These are phyloP conservation scores for Lipomyces yamadae DNA, from an alignment of 805 yeast genomes.

Conservation along the genomic window DNA sequence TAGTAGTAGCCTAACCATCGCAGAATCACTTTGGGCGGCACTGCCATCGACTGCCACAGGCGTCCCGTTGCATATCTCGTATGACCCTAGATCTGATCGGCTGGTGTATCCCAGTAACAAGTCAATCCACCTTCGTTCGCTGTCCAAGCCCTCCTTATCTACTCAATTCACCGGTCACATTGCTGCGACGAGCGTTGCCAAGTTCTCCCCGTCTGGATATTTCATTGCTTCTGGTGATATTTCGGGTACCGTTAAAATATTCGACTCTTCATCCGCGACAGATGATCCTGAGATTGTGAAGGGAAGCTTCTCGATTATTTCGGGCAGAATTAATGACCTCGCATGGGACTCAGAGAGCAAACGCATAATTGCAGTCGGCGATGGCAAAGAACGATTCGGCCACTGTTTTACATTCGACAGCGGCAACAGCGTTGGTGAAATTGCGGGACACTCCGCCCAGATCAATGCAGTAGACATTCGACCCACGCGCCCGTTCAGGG, in stretches of 20 bases:
- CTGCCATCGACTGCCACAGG: constrained; percentile 80
- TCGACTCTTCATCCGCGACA: constrained; percentile 60
- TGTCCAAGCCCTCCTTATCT: constrained; percentile 56
- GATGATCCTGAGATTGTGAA: constrained; percentile 64
- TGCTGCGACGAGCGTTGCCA: constrained; percentile 76
- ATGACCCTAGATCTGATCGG: constrained; percentile 68
- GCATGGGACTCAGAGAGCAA: constrained; percentile 91
- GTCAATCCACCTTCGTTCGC: constrained; percentile 71
- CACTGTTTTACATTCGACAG: constrained; percentile 92
- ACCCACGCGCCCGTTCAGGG: constrained; percentile 87
- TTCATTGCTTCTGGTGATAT: constrained; percentile 92
- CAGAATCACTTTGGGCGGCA: constrained; percentile 60
- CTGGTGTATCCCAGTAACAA: constrained; percentile 84
- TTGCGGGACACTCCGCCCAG: constrained; percentile 85
- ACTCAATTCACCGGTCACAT: constrained; percentile 78
- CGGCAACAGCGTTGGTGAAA: constrained; percentile 96
- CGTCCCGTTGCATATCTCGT: constrained; percentile 71
- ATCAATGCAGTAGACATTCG: constrained; percentile 84
- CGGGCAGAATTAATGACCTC: constrained; percentile 79
- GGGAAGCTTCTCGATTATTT: constrained; percentile 70
- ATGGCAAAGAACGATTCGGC: constrained; percentile 89
- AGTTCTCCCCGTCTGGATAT: constrained; percentile 86
- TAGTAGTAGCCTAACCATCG: background rate
- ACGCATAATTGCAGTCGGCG: constrained; percentile 91
- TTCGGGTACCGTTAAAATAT: constrained; percentile 83